Evolutionary conservation across 345 rosid species (phyloP), one percentile per base, ranked within the genome.

Genomic region (Lumnitzera racemosa): DNA sequence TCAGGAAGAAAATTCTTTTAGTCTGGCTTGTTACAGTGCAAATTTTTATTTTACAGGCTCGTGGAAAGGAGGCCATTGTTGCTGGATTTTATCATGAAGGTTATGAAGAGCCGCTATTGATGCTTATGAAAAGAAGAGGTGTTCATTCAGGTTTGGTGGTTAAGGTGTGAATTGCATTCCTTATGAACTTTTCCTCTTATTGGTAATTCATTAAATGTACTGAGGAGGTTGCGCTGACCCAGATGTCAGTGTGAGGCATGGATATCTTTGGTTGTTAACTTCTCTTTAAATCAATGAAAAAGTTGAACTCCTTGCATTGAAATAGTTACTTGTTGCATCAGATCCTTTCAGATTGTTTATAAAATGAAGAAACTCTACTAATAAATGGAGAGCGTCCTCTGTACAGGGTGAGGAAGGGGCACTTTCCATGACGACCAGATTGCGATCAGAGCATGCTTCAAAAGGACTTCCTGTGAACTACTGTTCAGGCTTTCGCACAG

Each of bases 61-160:
- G 70, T 60, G 97, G 99, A 56, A 87, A 76, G 74, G 99, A 90
- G 81, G 67, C 96, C 50, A 81, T 90, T 58, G 95, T 90, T 56
- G 72, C 99, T 67, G 97, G 99, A 59, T 94, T 94, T 70, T 94
- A 84, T 78, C 99, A 94, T 47, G 91, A 79, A 83, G 96, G 87
- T n/a, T 94, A 84, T 14, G 97, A 87, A 72, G 97, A 90, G 49
- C 85, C 99, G 43, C 83, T 94, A 72, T 67, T 94, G 69, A 90
- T 87, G 97, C 99, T 94, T 62, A 94, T 94, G 99, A 90, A 84
- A 80, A 81, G 96, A 81, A 82, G 99, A 84, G 97, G 95, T 49
- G 78, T 90, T 48, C 95, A 90, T 72, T 84, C 95, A 55, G 97
- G 99, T 72, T 76, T 94, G 76, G 97, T 90, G 56, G 74, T 94